Conservation (phyloP, 768 basidiomycete species). For the Agaricus subrufescens region DNA sequence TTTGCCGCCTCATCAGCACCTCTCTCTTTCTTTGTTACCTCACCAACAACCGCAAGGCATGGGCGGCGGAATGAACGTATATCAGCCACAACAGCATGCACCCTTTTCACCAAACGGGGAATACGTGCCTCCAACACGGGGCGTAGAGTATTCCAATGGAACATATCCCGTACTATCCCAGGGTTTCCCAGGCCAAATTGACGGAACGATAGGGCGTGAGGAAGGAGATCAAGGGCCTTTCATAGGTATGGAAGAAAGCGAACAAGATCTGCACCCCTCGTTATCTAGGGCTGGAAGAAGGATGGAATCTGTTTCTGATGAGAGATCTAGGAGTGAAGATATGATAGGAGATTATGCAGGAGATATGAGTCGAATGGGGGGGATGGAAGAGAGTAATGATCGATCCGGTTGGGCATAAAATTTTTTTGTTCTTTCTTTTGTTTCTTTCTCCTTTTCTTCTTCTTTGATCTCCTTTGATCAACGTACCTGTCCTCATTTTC, state of each 20-base stretch:
- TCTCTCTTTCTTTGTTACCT: neutral
- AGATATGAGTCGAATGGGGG: neutral
- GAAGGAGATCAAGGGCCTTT: neutral
- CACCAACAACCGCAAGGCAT: neutral
- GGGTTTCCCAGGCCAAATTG: neutral
- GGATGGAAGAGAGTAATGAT: neutral
- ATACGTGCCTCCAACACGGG: neutral
- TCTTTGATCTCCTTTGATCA: neutral
- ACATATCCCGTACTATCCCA: neutral
- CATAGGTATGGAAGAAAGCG: neutral
- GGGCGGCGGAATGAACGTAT: neutral
- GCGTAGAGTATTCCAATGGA: neutral
- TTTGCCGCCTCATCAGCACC: neutral
- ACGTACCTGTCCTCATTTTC: no score
- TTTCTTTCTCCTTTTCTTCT: neutral
- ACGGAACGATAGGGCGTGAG: neutral
- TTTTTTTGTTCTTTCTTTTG: neutral
- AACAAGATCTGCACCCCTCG: conserved; percentile 5
- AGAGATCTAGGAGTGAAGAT: neutral
- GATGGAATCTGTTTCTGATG: neutral
- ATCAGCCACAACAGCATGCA: neutral
- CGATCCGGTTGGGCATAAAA: neutral
- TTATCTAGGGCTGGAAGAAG: conserved; percentile 3
- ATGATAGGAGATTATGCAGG: neutral
- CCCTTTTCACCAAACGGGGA: neutral